phyloP scores from a whole-genome alignment of 2,329 filamentous ascomycete genomes.

The Penicillium freii region DNA sequence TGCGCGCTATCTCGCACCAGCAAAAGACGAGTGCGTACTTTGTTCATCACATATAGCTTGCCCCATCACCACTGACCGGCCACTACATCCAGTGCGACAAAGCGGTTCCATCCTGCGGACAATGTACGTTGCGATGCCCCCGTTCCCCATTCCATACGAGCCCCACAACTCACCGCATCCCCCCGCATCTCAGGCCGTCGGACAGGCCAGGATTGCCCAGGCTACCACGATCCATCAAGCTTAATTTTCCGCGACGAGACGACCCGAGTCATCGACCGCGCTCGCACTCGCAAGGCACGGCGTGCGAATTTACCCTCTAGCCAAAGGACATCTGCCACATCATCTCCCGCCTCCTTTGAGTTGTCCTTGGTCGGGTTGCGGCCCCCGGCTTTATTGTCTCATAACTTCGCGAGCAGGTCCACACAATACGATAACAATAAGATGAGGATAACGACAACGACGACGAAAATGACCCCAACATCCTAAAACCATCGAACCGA shows the following conservation, averaged over 20 bases:
- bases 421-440: not conserved
- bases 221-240: not conserved
- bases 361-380: not conserved
- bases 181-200: not conserved
- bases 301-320: not conserved
- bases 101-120: not conserved
- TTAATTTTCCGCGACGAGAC: not conserved
- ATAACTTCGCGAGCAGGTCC: not conserved
- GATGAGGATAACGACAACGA: no score
- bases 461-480: not conserved
- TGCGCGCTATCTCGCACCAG: not conserved
- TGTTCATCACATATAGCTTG: not conserved
- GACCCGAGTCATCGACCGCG: not conserved
- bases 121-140: not conserved
- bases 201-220: not conserved
- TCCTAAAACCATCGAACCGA: not conserved
- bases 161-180: not conserved
- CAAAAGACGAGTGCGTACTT: not conserved
- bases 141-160: not conserved
- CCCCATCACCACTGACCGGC: not conserved
- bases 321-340: not conserved
- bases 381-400: not conserved
- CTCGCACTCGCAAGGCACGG: not conserved
- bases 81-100: not conserved
- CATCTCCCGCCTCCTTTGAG: not conserved